phyloP scores from a whole-genome alignment of 805 yeast genomes.

The Brettanomyces naardenensis region DNA sequence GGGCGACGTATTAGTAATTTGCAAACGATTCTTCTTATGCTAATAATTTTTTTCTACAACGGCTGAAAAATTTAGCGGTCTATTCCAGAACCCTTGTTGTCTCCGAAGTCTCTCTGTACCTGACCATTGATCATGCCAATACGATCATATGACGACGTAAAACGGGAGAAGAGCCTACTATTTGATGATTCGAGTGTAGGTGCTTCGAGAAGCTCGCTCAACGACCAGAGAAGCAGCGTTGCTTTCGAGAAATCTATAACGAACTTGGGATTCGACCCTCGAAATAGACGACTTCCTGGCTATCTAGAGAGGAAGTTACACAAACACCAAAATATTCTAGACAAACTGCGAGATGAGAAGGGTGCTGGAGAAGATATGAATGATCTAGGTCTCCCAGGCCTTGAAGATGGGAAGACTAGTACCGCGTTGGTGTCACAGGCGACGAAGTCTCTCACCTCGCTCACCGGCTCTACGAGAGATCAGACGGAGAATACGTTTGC shows the following conservation, averaged over 20 bases:
- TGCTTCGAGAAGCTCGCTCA: background rate
- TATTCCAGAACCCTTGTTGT: no score
- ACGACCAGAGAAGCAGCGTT: conserved; percentile 6
- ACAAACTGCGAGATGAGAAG: conserved; percentile 11
- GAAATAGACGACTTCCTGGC: conserved; percentile 9
- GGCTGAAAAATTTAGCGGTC: background rate
- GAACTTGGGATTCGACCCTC: conserved; percentile 6
- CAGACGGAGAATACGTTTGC: conserved; percentile 17
- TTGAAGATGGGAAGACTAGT: conserved; percentile 1
- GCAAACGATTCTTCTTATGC: no score
- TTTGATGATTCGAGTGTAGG: background rate
- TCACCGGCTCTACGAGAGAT: no score
- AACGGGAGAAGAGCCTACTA: background rate
- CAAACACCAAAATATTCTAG: conserved; percentile 12
- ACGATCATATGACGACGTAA: background rate
- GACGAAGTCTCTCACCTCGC: no score
- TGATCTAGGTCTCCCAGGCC: conserved; percentile 9
- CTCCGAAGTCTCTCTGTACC: no score
- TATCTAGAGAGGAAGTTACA: conserved; percentile 8
- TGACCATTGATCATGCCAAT: background rate
- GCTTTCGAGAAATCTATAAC: conserved; percentile 9
- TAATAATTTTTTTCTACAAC: background rate
- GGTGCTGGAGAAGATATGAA: conserved; percentile 4
- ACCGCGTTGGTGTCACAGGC: no score
- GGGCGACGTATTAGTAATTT: no score